Evolutionary conservation across 2,329 filamentous ascomycete genomes (phyloP).

Genomic region (Pseudocercospora eumusae): DNA sequence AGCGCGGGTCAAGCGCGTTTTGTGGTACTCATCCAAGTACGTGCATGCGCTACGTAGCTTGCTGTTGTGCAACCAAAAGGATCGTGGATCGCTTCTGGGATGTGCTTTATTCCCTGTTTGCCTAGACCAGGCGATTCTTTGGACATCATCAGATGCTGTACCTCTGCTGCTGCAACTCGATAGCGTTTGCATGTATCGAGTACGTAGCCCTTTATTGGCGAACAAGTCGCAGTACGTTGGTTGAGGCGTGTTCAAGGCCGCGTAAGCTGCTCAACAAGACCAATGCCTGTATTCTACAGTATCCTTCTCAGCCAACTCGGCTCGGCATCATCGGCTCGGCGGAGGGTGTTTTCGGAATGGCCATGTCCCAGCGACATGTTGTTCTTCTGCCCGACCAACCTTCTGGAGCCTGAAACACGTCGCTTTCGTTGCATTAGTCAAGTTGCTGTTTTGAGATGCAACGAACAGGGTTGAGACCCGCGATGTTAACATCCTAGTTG

Average conservation of each 20-base stretch:
- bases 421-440: conserved; percentile 75
- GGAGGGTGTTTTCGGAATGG: background rate
- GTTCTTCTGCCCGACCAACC: background rate
- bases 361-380: background rate
- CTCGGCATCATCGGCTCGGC: background rate
- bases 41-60: background rate
- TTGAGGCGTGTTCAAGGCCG: conserved; percentile 53
- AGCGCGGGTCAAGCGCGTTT: background rate
- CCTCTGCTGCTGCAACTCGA: background rate
- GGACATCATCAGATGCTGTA: background rate
- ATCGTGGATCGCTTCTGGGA: background rate
- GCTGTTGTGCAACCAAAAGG: background rate
- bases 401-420: background rate
- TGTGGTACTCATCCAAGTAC: background rate
- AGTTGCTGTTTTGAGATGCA: conserved; percentile 64
- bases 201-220: background rate
- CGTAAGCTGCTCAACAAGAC: conserved; percentile 77
- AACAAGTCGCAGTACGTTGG: background rate
- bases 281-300: background rate
- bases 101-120: background rate
- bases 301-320: background rate
- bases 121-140: background rate
- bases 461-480: background rate
- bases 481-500: conserved; percentile 4
- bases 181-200: background rate